Conservation (phyloP, 768 basidiomycete genomes). For the Naematelia aurantialba region DNA sequence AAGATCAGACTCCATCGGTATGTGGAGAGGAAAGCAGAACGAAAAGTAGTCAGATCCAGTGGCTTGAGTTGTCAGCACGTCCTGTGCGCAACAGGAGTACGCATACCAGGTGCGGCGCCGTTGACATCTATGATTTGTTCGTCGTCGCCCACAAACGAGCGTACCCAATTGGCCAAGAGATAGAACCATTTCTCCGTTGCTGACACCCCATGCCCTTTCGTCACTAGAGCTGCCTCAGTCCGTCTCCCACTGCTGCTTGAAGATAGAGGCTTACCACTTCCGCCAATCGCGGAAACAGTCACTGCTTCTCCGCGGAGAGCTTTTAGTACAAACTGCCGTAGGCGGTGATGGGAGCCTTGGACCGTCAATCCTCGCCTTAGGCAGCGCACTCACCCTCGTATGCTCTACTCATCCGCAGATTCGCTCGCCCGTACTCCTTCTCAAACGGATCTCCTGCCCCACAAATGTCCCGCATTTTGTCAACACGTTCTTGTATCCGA, state of each 20-base stretch:
- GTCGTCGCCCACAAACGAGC: constrained; percentile 24
- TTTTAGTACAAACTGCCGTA: constrained; percentile 33
- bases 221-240: constrained; percentile 27
- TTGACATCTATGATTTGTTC: constrained; percentile 32
- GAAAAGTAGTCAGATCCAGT: constrained; percentile 48
- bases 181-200: constrained; percentile 42
- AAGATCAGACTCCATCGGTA: constrained; percentile 42
- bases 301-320: constrained; percentile 39
- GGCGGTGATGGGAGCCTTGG: constrained; percentile 31
- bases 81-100: not conserved
- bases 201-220: constrained; percentile 42
- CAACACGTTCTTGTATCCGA: constrained; percentile 15
- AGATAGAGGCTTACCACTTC: constrained; percentile 32
- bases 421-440: constrained; percentile 34
- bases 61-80: constrained; percentile 18
- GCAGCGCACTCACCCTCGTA: constrained; percentile 39
- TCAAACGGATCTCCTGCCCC: constrained; percentile 27
- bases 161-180: constrained; percentile 43
- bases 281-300: constrained; percentile 40
- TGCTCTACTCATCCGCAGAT: constrained; percentile 32
- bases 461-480: constrained; percentile 19
- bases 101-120: constrained; percentile 46
- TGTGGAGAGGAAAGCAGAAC: constrained; percentile 49
- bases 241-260: not conserved
- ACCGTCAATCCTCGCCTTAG: not conserved